phyloP scores from a whole-genome alignment of 176 grass and related monocot genomes.

The Phoenix roebelenii region DNA sequence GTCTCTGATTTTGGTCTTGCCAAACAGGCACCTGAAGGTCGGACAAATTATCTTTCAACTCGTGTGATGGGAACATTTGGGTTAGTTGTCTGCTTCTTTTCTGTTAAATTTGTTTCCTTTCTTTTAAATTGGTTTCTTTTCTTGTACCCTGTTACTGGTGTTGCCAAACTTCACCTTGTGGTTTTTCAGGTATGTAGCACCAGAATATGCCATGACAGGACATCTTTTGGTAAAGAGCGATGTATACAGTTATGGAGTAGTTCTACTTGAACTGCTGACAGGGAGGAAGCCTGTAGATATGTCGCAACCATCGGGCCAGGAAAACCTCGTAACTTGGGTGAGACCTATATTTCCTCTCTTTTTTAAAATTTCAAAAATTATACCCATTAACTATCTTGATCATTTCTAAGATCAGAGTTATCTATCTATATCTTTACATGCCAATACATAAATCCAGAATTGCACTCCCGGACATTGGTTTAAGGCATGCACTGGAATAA shows the following conservation, averaged over 20 bases:
- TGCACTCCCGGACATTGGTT: too few relatives aligned
- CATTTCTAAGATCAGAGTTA: too few relatives aligned
- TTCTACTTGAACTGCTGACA: slow-evolving; percentile 88
- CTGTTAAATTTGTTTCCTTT: not conserved
- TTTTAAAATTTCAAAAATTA: too few relatives aligned
- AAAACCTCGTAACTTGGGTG: slow-evolving; percentile 97
- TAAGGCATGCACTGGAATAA: too few relatives aligned
- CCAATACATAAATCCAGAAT: too few relatives aligned
- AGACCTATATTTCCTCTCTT: slow-evolving; percentile 30
- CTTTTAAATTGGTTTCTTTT: not conserved
- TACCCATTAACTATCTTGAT: too few relatives aligned
- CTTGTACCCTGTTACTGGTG: too few relatives aligned
- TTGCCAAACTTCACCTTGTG: too few relatives aligned
- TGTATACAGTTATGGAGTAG: slow-evolving; percentile 99
- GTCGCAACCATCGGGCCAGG: slow-evolving; percentile 92
- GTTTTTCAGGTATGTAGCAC: slow-evolving; percentile 88
- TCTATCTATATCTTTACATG: too few relatives aligned
- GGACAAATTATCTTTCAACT: slow-evolving; percentile 89
- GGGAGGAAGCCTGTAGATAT: slow-evolving; percentile 91
- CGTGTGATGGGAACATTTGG: slow-evolving; percentile 99
- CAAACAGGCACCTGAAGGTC: slow-evolving; percentile 93
- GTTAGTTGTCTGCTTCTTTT: slow-evolving; percentile 33
- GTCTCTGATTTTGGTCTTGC: slow-evolving; percentile 97
- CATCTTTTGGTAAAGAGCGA: slow-evolving; percentile 98
- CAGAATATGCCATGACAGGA: slow-evolving; percentile 99